Base-by-base conservation (phyloP, 164 flowering plant species). In the Hamamelis virginiana region DNA sequence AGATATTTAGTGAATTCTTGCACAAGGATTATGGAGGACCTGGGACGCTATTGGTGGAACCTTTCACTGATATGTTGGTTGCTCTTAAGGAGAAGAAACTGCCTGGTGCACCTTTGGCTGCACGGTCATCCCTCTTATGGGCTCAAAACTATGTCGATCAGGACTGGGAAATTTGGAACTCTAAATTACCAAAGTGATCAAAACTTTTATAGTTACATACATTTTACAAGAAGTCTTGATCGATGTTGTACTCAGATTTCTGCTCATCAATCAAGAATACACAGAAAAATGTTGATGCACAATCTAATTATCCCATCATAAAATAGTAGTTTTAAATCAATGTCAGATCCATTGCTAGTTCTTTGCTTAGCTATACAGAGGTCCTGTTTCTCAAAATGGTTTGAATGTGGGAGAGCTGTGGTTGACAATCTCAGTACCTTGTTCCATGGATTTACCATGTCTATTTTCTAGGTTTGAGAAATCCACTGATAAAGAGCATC, bases 21-120 rank as follows among this genome's bases (percentile, higher is more conserved):
- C 80, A 69, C 62, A 72, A 80, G 41, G 89, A 85, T 12, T 89
- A 87, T 77, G 96, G 95, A 64, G 92, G 97, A 19, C 97, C 94
- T 0, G 91, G 97, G 48, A 89, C 97, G 27, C 78, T 91, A 55
- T 55, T 89, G 80, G 89, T 91, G 71, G 95, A 91, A 75, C 95
- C 95, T 59, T 93, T 91, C 77, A 88, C 95, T 8, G 85, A 86
- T 66, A 89, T 89, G 89, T 61, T 91, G 65, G 76, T 88, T 70
- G 87, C 81, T 43, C 82, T 87, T 26, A 87, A 87, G 78, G 90
- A 85, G 66, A 87, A 74, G 76, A 82, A 85, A 44, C 76, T 93
- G 59, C 84, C 92, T 18, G 93, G 89, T 62, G 89, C 91, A 26
- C 76, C 89, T 50, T 66, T 81, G 52, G 92, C 97, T 69, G 88